Evolutionary conservation across 768 basidiomycete species (phyloP), one percentile per base, ranked within the genome.

Genomic region (Phaeolepiota aurea): DNA sequence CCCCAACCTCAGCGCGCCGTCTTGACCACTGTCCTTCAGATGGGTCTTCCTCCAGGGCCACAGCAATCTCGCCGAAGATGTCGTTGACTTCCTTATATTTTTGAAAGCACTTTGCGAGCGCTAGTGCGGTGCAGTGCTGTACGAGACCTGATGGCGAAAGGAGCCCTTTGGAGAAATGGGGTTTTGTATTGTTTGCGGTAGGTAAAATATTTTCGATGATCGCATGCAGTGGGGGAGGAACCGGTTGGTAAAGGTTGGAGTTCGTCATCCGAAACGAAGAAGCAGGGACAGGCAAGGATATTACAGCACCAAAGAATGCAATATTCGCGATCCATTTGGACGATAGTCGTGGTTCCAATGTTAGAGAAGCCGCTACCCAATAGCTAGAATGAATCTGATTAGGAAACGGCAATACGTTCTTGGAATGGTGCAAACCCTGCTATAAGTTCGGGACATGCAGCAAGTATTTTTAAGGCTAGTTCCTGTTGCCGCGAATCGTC

Each of bases 311-410:
- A 30, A 88, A 77, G 53, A 92, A 85, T 3, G 87, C 69, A 48
- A 96, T 80, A 43, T 91, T 94, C 0, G 84, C 77, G 21, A 97
- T 80, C 92, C 94, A 98, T 54, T 82, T 84, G 0, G 86, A 86
- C 0, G 87, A 87, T 3, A 92, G 72, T 2, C 90, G 79, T 0
- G 91, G 89, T 50, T 94, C 90, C 3, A 93, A 68, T 0, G 87
- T 84, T 22, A 89, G 61, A 2, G 72, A 71, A 3, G 74, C 77
- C 1, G 69, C 69, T 11, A 78, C 55, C 84, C 87, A 89, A 51
- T 82, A 90, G 12, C 85, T 87, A 47, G 20, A 5, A 19, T n/a
- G n/a, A n/a, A n/a, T n/a, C n/a, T n/a, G n/a, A n/a, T n/a, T n/a
- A n/a, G n/a, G n/a, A n/a, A n/a, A n/a, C n/a, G n/a, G n/a, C n/a